Evolutionary conservation across 2,329 filamentous ascomycete species (phyloP), one percentile per base, ranked within the genome.

Genomic region (Pseudocercospora cruenta): DNA sequence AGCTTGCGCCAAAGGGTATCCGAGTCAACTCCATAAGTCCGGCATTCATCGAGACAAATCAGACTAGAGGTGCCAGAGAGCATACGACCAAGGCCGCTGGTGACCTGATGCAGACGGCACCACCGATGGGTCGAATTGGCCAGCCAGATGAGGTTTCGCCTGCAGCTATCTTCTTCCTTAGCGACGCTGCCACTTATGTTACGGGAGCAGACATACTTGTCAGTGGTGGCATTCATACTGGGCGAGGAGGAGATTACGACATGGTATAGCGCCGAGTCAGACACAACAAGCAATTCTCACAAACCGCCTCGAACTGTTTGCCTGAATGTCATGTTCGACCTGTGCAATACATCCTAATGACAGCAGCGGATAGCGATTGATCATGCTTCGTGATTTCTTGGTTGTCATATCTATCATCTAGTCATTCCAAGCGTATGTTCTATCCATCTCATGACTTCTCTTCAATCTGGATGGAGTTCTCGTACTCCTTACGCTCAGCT

Each of bases 121-220:
- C 71, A 16, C 71, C 71, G 6, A 58, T 71, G 24, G 54, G 67
- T 21, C 58, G 71, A 14, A 72, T 71, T 45, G 70, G 71, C 10
- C 65, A 69, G 66, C 67, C 70, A 45, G 71, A 71, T 60, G 72
- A 74, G 51, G 60, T 74, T 2, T 69, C 66, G 1, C 69, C 76
- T 5, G 77, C 78, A 0, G 78, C 79, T 55, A 79, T 82, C 6
- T 82, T 80, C 66, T 74, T 82, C 8, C 68, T 82, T 2, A 79
- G 75, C 22, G 76, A 81, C 63, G 80, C 81, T 5, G 77, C 77
- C 39, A 76, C 79, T 1, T 82, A 82, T 65, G 77, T 78, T n/a
- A 82, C 80, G 6, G 75, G 75, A 1, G 76, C 76, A 39, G 80
- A 82, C 70, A 72, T 73, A 62, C 57, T 71, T 19, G 70, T 74